Evolutionary conservation across 208 protist genomes (phyloP).

Genomic region (Angomonas desouzai): DNA sequence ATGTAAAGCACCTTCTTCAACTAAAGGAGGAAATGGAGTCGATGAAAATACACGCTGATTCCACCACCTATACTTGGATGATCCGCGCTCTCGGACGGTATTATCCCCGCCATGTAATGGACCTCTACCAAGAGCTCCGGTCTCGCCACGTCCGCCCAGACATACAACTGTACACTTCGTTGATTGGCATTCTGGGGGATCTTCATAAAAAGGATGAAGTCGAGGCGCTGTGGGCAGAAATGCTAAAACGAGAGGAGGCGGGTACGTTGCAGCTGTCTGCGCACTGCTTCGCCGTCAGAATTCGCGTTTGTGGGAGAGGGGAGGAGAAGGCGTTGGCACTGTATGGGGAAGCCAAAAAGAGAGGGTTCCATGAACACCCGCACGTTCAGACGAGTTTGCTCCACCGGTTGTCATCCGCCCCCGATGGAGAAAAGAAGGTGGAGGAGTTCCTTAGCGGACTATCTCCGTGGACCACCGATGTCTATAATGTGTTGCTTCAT

Average conservation of each 20-base stretch:
- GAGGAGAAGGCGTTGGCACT: constrained; percentile 36
- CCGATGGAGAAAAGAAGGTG: constrained; percentile 20
- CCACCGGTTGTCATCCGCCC: constrained; percentile 36
- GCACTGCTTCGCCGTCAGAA: constrained; percentile 72
- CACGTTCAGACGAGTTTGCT: constrained; percentile 85
- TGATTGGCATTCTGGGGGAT: constrained; percentile 82
- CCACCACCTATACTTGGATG: constrained; percentile 78
- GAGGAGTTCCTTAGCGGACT: constrained; percentile 51
- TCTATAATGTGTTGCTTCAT: constrained; percentile 86
- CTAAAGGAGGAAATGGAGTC: constrained; percentile 54
- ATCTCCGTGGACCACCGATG: constrained; percentile 59
- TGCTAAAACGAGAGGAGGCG: constrained; percentile 63
- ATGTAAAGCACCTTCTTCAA: constrained; percentile 79
- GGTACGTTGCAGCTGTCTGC: constrained; percentile 73
- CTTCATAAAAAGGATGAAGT: constrained; percentile 48
- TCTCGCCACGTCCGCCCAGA: constrained; percentile 55
- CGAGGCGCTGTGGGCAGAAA: constrained; percentile 47
- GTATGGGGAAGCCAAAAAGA: constrained; percentile 60
- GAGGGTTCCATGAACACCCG: constrained; percentile 63
- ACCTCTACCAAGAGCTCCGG: constrained; percentile 63
- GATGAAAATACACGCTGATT: constrained; percentile 47
- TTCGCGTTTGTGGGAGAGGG: constrained; percentile 58
- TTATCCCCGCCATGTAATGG: constrained; percentile 77
- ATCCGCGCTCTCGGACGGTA: constrained; percentile 76
- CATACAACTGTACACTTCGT: constrained; percentile 73